Evolutionary conservation across 805 yeast genomes (phyloP).

Genomic region (Candida pseudoglaebosa): DNA sequence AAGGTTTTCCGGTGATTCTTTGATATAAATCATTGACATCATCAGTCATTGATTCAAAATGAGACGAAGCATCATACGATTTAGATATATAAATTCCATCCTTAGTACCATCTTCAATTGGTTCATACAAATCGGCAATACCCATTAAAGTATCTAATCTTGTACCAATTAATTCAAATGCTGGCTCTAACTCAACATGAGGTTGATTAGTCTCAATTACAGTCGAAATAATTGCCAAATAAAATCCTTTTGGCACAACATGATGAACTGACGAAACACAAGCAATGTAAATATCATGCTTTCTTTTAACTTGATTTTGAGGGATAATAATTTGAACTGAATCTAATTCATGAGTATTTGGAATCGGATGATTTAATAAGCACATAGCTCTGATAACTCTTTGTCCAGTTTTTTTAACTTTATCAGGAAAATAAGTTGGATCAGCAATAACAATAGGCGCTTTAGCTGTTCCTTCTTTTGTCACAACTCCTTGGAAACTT

Average conservation of each 20-base stretch:
- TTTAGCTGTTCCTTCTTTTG: slow-evolving; percentile 86
- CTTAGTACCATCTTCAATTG: slow-evolving; percentile 73
- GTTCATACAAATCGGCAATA: slow-evolving; percentile 85
- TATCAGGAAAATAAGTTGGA: slow-evolving; percentile 93
- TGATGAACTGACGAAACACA: slow-evolving; percentile 85
- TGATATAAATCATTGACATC: slow-evolving; percentile 93
- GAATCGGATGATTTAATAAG: slow-evolving; percentile 83
- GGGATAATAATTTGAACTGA: slow-evolving; percentile 94
- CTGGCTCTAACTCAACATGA: slow-evolving; percentile 88
- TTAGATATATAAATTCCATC: slow-evolving; percentile 79
- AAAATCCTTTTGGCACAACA: slow-evolving; percentile 85
- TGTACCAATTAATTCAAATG: slow-evolving; percentile 83
- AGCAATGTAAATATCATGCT: slow-evolving; percentile 92
- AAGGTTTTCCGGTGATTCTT: slow-evolving; percentile 88
- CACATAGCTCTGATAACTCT: slow-evolving; percentile 84
- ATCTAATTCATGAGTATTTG: slow-evolving; percentile 76
- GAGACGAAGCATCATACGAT: slow-evolving; percentile 92
- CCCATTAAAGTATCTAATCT: slow-evolving; percentile 88
- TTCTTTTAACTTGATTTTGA: slow-evolving; percentile 89
- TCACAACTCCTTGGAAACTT: slow-evolving; percentile 73
- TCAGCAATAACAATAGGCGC: slow-evolving; percentile 96
- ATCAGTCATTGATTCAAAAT: slow-evolving; percentile 93
- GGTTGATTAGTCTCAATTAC: slow-evolving; percentile 91
- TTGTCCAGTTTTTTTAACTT: slow-evolving; percentile 67
- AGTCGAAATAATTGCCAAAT: slow-evolving; percentile 90